Base-by-base conservation (phyloP, 2,329 filamentous ascomycete species). In the Colletotrichum lini region DNA sequence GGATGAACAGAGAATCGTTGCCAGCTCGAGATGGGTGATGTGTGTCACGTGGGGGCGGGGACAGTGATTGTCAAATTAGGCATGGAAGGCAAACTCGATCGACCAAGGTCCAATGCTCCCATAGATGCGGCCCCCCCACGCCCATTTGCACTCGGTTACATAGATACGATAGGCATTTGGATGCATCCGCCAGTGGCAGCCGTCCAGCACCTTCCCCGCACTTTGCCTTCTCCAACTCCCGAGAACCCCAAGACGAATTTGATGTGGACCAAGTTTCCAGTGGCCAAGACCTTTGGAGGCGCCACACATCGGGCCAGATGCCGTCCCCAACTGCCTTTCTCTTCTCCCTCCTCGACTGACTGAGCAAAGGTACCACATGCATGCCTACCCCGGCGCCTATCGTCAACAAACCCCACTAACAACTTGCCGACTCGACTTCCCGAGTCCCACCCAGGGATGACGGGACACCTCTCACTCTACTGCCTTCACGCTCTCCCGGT, bases 351-450 rank as follows among this genome's bases (percentile, higher is more conserved):
- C 15, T 21, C 35, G 47, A 62, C 26, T 42, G 26, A 42, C 40
- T 47, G 47, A 60, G 21, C n/a, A 67, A 50, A 66, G 38, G 44
- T 30, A 63, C 35, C 35, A 38, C 35, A 38, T 38, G 8, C 49
- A 45, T n/a, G 45, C 52, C 65, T 15, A 53, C 58, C 45, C 44
- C 10, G 49, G 44, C 49, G 38, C 35, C n/a, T 16, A 26, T 38
- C 40, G n/a, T 42, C 30, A 26, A 45, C 52, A 45, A 38, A 53
- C 53, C 58, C 69, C 69, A 64, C 58, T 38, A 47, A 52, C 65
- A 60, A 63, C 58, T 71, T 71, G 59, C 69, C 69, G 69, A 71
- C 69, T 68, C n/a, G 58, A 68, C 69, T 71, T 68, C 69, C 68
- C 69, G 69, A 71, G 45, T 64, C 30, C 12, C 26, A 35, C 21